Conservation (phyloP, 139 green algal species). For the Picochlorum costavermella region DNA sequence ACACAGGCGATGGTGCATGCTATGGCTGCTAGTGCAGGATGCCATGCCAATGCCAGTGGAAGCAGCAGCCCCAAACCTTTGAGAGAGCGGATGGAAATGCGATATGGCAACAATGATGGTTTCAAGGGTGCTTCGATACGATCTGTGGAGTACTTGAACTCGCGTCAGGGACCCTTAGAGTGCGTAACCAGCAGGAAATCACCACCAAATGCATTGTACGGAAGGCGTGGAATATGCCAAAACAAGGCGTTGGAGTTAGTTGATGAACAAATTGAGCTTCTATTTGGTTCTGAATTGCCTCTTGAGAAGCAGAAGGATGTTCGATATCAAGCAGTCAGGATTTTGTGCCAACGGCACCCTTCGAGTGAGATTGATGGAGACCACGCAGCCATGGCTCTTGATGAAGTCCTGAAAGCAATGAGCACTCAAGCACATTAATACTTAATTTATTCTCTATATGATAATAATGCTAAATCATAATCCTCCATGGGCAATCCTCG, state of each 20-base stretch:
- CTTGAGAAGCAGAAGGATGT: too few relatives aligned
- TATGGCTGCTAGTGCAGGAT: background rate
- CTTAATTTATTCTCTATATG: conserved; percentile 5
- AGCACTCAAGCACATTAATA: background rate
- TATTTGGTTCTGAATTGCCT: too few relatives aligned
- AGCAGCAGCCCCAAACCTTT: background rate
- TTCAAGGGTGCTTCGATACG: background rate
- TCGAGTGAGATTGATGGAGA: too few relatives aligned
- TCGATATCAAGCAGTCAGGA: too few relatives aligned
- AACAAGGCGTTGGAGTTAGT: too few relatives aligned
- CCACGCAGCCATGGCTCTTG: too few relatives aligned
- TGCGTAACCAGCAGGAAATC: too few relatives aligned
- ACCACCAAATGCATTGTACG: too few relatives aligned
- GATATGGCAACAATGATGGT: background rate
- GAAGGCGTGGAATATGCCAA: too few relatives aligned
- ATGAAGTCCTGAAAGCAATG: background rate
- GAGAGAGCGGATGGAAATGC: background rate
- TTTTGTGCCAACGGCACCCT: too few relatives aligned
- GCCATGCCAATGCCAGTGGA: background rate
- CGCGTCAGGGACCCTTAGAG: background rate
- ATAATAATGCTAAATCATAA: background rate
- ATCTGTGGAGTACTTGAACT: background rate
- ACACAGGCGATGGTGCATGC: background rate
- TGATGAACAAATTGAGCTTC: too few relatives aligned
- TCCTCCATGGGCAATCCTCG: too few relatives aligned